Evolutionary conservation across 1,139 yeast species (phyloP), one percentile per base, ranked within the genome.

Genomic region (Candida anutae): DNA sequence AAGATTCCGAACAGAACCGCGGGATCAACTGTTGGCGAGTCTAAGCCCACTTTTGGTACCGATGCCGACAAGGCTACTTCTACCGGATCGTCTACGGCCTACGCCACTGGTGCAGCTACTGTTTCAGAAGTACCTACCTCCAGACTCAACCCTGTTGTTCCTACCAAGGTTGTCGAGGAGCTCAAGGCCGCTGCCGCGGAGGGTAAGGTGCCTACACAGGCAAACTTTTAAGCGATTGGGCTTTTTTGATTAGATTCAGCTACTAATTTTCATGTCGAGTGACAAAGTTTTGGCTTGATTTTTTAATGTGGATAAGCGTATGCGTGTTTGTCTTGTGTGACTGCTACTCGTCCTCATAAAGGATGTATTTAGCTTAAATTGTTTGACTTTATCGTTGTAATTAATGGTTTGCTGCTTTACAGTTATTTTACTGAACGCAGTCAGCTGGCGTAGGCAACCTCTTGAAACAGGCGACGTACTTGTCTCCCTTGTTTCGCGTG

Each of bases 381-480:
- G n/a, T n/a, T n/a, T n/a, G n/a, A n/a, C n/a, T n/a, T n/a, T n/a
- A n/a, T n/a, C n/a, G n/a, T n/a, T n/a, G n/a, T n/a, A n/a, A n/a
- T n/a, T n/a, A n/a, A n/a, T n/a, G n/a, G n/a, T n/a, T n/a, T n/a
- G n/a, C n/a, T n/a, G n/a, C n/a, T n/a, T n/a, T n/a, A n/a, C n/a
- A n/a, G 10, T 8, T 8, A 17, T 17, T 17, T 8, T 10, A 17
- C 32, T 44, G 52, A 23, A 40, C 53, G 37, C 57, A 51, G 24
- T 48, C 61, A 15, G 48, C 58, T 2, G 84, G 85, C 30, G 68
- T 68, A 29, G 85, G 77, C 31, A 79, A 50, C 48, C 98, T 72
- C 50, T 66, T 73, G 55, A 77, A 90, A 51, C 97, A 90, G 14
- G 97, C 97, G 22, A 87, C 70, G 57, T 69, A 90, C 53, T 90